Base-by-base conservation (phyloP, 805 yeast genomes). In the Saturnispora silvae region DNA sequence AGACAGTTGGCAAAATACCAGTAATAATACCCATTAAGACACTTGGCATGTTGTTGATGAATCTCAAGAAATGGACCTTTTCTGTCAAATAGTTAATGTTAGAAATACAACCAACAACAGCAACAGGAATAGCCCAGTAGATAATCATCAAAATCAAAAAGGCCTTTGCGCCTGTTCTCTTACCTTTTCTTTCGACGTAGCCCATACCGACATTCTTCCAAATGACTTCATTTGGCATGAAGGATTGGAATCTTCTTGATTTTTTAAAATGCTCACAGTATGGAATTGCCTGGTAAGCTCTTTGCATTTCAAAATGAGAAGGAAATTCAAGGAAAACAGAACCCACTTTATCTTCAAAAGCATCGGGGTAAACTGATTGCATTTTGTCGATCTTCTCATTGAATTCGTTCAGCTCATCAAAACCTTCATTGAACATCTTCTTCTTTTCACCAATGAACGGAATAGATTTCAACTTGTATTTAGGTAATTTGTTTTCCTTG, bases 121-220 rank as follows among this genome's bases (percentile, higher is more conserved):
- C 95, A 28, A 89, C 96, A 8, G 98, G 98, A 49, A 89, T 77
- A 30, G 95, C 78, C 97, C 97, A 89, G 61, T 86, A 85, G 33
- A 89, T 72, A 43, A 89, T 75, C 59, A 79, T 63, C 41, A 73
- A 50, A 19, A 81, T 74, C 51, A 81, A 65, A 34, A 85, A 62
- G 13, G 82, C 65, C 38, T 65, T 67, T 2, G 94, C 89, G 37
- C 70, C 61, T 18, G 70, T 40, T 40, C 65, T 68, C 62, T 76
- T 79, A 17, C 70, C 44, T 31, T 67, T 54, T 57, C 95, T 75
- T 51, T 67, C 68, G 43, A 61, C 60, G 56, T 74, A 68, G 9
- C 72, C 62, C 50, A 77, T 59, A 20, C 77, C 65, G 48, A 83
- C 60, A 54, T 84, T 87, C 29, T 67, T 68, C 97, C 97, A 89